Evolutionary conservation across 2,329 filamentous ascomycete genomes (phyloP).

Genomic region (Cladosporium sp.): DNA sequence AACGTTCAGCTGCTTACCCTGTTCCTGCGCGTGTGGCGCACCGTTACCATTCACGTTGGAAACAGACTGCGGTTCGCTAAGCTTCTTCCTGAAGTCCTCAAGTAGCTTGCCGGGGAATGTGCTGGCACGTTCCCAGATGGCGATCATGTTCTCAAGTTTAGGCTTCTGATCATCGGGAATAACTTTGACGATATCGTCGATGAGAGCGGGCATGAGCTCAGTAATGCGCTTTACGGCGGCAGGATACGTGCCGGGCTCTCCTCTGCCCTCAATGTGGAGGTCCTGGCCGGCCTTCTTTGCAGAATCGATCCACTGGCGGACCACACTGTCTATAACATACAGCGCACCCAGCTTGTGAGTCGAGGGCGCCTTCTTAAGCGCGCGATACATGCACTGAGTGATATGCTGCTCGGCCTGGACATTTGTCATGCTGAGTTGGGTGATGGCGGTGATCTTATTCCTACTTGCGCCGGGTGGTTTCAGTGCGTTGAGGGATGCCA

Average conservation of each 20-base stretch:
- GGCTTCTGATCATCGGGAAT: slow-evolving; percentile 96
- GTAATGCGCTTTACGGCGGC: slow-evolving; percentile 96
- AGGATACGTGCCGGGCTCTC: slow-evolving; percentile 88
- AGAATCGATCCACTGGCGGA: slow-evolving; percentile 96
- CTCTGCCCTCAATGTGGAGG: slow-evolving; percentile 64
- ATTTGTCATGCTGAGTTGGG: slow-evolving; percentile 81
- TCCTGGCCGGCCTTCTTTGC: slow-evolving; percentile 80
- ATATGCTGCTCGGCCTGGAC: slow-evolving; percentile 92
- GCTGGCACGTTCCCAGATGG: slow-evolving; percentile 95
- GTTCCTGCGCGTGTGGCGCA: slow-evolving; percentile 15
- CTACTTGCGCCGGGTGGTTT: slow-evolving; percentile 94
- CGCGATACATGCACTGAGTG: slow-evolving; percentile 93
- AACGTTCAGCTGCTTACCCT: slow-evolving; percentile 22
- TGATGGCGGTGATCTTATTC: slow-evolving; percentile 85
- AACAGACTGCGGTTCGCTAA: slow-evolving; percentile 23
- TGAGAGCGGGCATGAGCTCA: slow-evolving; percentile 86
- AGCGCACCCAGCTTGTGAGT: slow-evolving; percentile 98
- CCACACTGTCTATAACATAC: slow-evolving; percentile 99
- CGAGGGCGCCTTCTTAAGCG: slow-evolving; percentile 90
- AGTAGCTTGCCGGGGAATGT: slow-evolving; percentile 85
- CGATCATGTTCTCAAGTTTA: slow-evolving; percentile 91
- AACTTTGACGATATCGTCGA: slow-evolving; percentile 90
- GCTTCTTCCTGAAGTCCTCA: slow-evolving; percentile 72
- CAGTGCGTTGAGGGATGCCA: slow-evolving; percentile 86
- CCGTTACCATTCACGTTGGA: slow-evolving; percentile 24